Evolutionary conservation across 1,284 basidiomycete species (phyloP), one percentile per base, ranked within the genome.

Genomic region (Porodaedalea pini): DNA sequence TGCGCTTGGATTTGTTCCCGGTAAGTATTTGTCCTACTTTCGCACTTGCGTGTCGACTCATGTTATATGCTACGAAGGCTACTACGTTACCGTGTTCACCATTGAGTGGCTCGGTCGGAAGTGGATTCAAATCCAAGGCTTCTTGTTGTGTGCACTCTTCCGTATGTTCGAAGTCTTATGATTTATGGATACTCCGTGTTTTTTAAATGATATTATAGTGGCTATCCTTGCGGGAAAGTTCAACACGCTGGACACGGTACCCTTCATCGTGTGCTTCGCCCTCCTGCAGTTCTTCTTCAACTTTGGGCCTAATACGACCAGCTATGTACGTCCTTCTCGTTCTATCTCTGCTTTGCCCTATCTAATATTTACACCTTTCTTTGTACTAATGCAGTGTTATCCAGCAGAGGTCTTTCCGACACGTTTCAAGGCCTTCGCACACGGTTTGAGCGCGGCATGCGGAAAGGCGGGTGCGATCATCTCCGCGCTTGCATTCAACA

Each of bases 321-420:
- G 82, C 57, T 83, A 80, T 62, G 78, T 83, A 62, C 61, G 78
- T 71, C 19, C 1, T 32, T n/a, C n/a, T n/a, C n/a, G n/a, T n/a
- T n/a, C 31, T 19, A 19, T 40, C 7, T 23, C 19, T 17, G 21
- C 34, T 51, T 45, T 47, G 59, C 17, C 54, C 15, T 51, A 39
- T n/a, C 19, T 10, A 39, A n/a, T 56, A 19, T 32, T 19, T 47
- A 3, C 15, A 3, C 11, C 27, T 43, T 17, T 17, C 19, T 44
- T 48, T 54, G 29, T 59, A 75, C 53, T 65, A 75, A 2, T 23
- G 11, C 58, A 81, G 78, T 80, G 78, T 65, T 85, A 84, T 67
- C 90, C 90, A n/a, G 87, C 85, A 6, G 89, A 92, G 74, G 82
- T 87, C n/a, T 94, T 94, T 82, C 92, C 92, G 1, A 94, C 92